Evolutionary conservation across 164 flowering plant genomes (phyloP).

Genomic region (Chimonanthus praecox): DNA sequence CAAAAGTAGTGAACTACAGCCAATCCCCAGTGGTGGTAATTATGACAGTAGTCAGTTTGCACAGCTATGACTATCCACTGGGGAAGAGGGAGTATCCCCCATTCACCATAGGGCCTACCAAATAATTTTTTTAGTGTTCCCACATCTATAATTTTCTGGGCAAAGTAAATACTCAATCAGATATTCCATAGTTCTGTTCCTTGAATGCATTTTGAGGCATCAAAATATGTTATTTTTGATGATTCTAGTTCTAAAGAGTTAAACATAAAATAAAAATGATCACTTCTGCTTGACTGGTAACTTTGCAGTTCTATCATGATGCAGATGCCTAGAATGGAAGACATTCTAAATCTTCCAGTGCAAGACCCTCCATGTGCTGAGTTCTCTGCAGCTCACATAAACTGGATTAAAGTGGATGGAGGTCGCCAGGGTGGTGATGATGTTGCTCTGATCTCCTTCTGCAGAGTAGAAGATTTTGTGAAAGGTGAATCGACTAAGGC

Average conservation of each 20-base stretch:
- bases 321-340: constrained; percentile 59
- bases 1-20: too few relatives aligned
- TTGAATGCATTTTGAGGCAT: background rate
- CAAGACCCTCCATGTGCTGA: constrained; percentile 57
- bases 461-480: constrained; percentile 49
- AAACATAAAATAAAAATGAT: too few relatives aligned
- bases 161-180: background rate
- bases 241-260: background rate
- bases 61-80: too few relatives aligned
- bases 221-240: too few relatives aligned
- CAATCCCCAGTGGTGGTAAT: too few relatives aligned
- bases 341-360: constrained; percentile 52
- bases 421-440: constrained; percentile 61
- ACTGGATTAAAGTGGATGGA: constrained; percentile 52
- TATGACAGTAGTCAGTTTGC: too few relatives aligned
- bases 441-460: constrained; percentile 49
- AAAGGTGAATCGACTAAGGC: constrained; percentile 52
- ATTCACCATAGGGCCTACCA: too few relatives aligned
- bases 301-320: background rate
- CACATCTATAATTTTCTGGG: background rate
- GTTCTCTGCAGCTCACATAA: constrained; percentile 44
- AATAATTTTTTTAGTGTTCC: background rate
- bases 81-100: too few relatives aligned
- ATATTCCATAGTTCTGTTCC: background rate
- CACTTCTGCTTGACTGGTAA: background rate